Percentiles rank a stretch among this genome's conserved stretches.
These are phyloP conservation scores for Thyridium curvatum DNA, from an alignment of 2,329 filamentous ascomycete species.

Conservation along the genomic window DNA sequence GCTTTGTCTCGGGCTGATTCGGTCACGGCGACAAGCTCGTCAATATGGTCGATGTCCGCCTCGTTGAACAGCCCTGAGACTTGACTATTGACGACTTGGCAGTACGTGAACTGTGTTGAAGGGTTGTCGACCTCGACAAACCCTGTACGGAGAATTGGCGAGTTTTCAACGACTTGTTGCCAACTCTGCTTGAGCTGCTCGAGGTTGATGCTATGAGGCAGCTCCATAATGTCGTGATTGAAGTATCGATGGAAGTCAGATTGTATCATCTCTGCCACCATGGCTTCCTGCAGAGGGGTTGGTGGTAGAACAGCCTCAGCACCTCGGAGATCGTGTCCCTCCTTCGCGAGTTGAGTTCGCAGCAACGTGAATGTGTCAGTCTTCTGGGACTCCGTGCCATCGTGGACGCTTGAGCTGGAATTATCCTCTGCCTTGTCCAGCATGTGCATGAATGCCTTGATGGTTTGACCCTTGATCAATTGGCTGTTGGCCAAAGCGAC, in stretches of 20 bases:
- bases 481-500: slow-evolving; percentile 63
- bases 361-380: slow-evolving; percentile 20
- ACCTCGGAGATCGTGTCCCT: slow-evolving; percentile 25
- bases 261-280: slow-evolving; percentile 74
- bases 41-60: slow-evolving; percentile 16
- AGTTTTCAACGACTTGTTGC: slow-evolving; percentile 47
- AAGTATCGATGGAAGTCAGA: slow-evolving; percentile 74
- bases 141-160: slow-evolving; percentile 68
- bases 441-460: slow-evolving; percentile 49
- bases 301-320: slow-evolving; percentile 62
- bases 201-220: slow-evolving; percentile 50
- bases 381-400: not conserved
- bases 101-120: slow-evolving; percentile 41
- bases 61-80: slow-evolving; percentile 17
- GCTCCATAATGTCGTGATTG: slow-evolving; percentile 71
- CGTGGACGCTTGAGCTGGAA: not conserved
- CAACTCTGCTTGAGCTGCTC: slow-evolving; percentile 55
- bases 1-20: slow-evolving; percentile 30
- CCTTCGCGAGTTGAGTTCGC: slow-evolving; percentile 25
- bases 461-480: slow-evolving; percentile 68
- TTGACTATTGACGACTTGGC: slow-evolving; percentile 33
- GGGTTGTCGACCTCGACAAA: slow-evolving; percentile 64
- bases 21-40: slow-evolving; percentile 28
- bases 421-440: slow-evolving; percentile 3
- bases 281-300: slow-evolving; percentile 80